Evolutionary conservation across 2,329 filamentous ascomycete species (phyloP), one percentile per base, ranked within the genome.

Genomic region (Aspergillus brasiliensis): DNA sequence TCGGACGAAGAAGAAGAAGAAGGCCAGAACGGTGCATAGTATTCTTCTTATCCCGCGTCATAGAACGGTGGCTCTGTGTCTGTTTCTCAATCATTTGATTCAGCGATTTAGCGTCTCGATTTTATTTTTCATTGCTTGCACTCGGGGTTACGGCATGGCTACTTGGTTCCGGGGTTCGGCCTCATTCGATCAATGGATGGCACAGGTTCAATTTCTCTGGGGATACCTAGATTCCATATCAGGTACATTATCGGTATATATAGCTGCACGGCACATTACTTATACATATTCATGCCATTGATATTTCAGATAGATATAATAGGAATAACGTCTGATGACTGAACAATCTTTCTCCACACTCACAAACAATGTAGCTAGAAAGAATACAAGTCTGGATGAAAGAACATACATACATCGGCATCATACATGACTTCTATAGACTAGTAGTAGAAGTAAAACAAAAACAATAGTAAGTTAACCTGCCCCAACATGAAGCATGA

Each of bases 1-100:
- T 67, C 69, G 42, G 65, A 71, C 11, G 64, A 65, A 67, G 42
- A 64, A 66, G 28, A 62, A 68, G 57, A 54, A 42, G 17, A 28
- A 15, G 51, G 40, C 11, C n/a, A 28, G 13, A 46, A 55, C 25
- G 52, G 34, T 25, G 37, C 51, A 25, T 54, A 56, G 21, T 44
- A 44, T 15, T n/a, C 21, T 31, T 34, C 31, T 34, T 34, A 34
- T 8, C 37, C 11, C 17, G 38, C 19, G 31, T 19, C 25, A n/a
- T 27, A 28, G 25, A 34, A 48, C 46, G 15, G 46, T 49, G 46
- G 25, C n/a, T 17, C 38, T 28, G 49, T 51, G n/a, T 34, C 17
- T 47, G 53, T 34, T 53, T 31, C n/a, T n/a, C n/a, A 46, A 59
- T 42, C 40, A 44, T 56, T 54, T 31, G 51, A 47, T 54, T 47